A percentile compares a stretch with the other conserved stretches of the same genome.
Evolutionary conservation across 805 yeast genomes (phyloP).

Genomic region (Ogataea neopini): DNA sequence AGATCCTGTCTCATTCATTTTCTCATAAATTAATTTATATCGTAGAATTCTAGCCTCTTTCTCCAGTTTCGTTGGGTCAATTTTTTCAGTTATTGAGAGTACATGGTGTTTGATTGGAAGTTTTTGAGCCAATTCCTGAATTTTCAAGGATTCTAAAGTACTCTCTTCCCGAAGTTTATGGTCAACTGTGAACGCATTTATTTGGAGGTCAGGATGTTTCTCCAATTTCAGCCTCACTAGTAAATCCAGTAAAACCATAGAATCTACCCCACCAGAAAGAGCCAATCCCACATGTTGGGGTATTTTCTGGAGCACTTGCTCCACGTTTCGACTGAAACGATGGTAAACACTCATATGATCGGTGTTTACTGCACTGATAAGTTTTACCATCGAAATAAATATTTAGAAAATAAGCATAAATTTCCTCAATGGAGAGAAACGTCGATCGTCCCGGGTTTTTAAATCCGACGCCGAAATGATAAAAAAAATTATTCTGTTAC

Average conservation of each 20-base stretch:
- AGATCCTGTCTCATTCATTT: conserved; percentile 40
- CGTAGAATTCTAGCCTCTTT: conserved; percentile 59
- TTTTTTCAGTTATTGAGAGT: conserved; percentile 18
- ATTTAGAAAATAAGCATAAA: too few relatives aligned
- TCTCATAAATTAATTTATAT: conserved; percentile 42
- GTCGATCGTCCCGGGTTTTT: too few relatives aligned
- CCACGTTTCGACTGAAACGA: not conserved
- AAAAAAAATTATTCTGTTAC: too few relatives aligned
- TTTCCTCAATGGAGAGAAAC: too few relatives aligned
- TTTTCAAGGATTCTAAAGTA: conserved; percentile 46
- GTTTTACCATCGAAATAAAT: not conserved
- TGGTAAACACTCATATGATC: not conserved
- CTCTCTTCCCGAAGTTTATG: conserved; percentile 57
- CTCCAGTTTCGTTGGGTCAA: conserved; percentile 39
- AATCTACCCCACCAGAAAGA: conserved; percentile 81
- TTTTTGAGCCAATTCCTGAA: conserved; percentile 24
- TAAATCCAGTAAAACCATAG: conserved; percentile 65
- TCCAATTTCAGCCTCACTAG: conserved; percentile 35
- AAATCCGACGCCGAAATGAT: too few relatives aligned
- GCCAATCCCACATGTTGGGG: conserved; percentile 41
- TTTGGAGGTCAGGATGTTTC: conserved; percentile 14
- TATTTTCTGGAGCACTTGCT: not conserved
- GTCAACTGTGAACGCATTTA: conserved; percentile 65
- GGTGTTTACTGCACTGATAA: not conserved
- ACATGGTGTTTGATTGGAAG: conserved; percentile 32